These are phyloP conservation scores for Groenewaldozyma auringiensis DNA, from an alignment of 1,139 yeast genomes.

Conservation along the genomic window DNA sequence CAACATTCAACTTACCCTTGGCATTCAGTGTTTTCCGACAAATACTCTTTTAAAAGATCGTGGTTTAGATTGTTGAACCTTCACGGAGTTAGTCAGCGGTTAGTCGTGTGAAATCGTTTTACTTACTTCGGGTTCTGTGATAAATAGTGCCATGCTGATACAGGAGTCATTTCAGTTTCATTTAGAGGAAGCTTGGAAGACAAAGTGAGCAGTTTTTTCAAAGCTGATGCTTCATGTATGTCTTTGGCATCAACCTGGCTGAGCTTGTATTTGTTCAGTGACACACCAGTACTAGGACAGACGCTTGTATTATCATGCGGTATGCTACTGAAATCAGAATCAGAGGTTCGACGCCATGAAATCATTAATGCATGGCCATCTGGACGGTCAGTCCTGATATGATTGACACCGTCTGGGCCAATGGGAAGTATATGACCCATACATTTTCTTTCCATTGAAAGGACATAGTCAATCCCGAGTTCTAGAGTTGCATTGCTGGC, in stretches of 20 bases:
- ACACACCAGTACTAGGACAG: neutral
- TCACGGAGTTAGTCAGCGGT: neutral
- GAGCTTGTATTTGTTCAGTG: conserved; percentile 1
- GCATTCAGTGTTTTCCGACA: conserved; percentile 3
- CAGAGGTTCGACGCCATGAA: conserved; percentile 4
- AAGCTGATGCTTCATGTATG: neutral
- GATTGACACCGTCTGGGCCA: conserved; percentile 7
- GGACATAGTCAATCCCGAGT: conserved; percentile 6
- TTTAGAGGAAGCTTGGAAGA: conserved; percentile 6
- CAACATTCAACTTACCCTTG: conserved; percentile 1
- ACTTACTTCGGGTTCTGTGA: conserved; percentile 5
- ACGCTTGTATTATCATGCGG: conserved; percentile 1
- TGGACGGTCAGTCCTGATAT: conserved; percentile 4
- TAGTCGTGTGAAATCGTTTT: no score
- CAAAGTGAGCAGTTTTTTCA: conserved; percentile 1
- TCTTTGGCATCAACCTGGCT: conserved; percentile 3
- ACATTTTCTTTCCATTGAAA: conserved; percentile 7
- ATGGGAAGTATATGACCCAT: conserved; percentile 7
- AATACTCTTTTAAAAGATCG: neutral
- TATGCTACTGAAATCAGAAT: neutral
- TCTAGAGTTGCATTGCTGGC: neutral
- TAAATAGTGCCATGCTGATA: conserved; percentile 7
- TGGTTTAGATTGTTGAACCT: neutral
- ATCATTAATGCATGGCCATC: conserved; percentile 10
- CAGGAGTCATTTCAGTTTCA: conserved; percentile 8